These are phyloP conservation scores for Raphanus hybrid DNA, from an alignment of 441 rosid genomes.

Conservation along the genomic window DNA sequence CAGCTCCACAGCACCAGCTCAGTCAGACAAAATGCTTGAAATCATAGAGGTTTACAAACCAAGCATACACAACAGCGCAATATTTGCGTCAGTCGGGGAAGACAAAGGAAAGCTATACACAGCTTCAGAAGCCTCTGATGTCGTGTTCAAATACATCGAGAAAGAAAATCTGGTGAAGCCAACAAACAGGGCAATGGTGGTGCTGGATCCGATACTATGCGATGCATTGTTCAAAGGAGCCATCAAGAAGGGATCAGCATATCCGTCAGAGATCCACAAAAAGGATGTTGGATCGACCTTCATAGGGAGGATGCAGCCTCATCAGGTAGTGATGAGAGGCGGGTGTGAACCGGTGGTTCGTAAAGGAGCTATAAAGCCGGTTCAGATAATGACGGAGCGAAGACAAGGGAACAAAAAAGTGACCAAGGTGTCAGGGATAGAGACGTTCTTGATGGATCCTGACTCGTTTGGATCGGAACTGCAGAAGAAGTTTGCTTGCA, in stretches of 20 bases:
- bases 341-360: conserved; percentile 67
- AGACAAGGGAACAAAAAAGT: conserved; percentile 95
- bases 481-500: conserved; percentile 98
- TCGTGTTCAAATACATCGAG: conserved; percentile 78
- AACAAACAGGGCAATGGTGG: conserved; percentile 65
- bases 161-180: conserved; percentile 82
- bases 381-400: conserved; percentile 91
- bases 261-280: conserved; percentile 89
- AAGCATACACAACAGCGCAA: conserved; percentile 76
- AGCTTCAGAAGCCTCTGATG: conserved; percentile 83
- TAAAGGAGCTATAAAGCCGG: conserved; percentile 76
- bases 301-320: conserved; percentile 83
- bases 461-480: conserved; percentile 90
- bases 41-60: conserved; percentile 86
- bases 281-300: conserved; percentile 77
- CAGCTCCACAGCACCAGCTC: conserved; percentile 44
- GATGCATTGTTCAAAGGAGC: conserved; percentile 94
- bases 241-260: conserved; percentile 85
- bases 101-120: conserved; percentile 72
- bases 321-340: conserved; percentile 75
- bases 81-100: conserved; percentile 82
- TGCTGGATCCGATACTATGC: conserved; percentile 79
- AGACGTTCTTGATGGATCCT: conserved; percentile 71
- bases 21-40: conserved; percentile 65
- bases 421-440: conserved; percentile 75